Evolutionary conservation across 139 green algal species (phyloP).

Genomic region (Chlorella sp.): DNA sequence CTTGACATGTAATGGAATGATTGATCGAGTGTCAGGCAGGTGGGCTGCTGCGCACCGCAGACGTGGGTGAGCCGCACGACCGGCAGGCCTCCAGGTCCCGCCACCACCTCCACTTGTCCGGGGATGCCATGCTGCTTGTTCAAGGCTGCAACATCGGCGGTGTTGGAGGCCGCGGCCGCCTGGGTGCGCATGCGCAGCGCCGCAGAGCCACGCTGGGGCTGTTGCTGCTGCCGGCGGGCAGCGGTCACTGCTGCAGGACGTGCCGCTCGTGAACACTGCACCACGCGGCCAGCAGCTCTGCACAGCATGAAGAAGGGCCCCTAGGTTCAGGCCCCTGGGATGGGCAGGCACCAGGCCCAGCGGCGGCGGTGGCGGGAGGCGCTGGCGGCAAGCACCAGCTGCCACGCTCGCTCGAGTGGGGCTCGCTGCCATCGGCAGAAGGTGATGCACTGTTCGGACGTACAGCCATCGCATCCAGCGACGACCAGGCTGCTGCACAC

Average conservation of each 20-base stretch:
- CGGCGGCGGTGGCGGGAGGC: no score
- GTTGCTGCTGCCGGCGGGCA: neutral
- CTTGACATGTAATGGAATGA: no score
- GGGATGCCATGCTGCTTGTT: conserved; percentile 42
- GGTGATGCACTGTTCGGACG: no score
- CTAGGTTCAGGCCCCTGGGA: no score
- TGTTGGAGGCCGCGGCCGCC: neutral
- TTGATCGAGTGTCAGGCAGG: no score
- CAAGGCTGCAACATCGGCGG: conserved; percentile 7
- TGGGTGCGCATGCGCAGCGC: neutral
- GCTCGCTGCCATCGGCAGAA: no score
- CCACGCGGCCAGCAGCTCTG: neutral
- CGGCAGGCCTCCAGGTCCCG: conserved; percentile 49
- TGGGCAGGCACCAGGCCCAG: no score
- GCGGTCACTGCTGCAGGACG: neutral
- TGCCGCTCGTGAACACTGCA: neutral
- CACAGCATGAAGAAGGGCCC: neutral
- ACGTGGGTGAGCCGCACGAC: conserved; percentile 67
- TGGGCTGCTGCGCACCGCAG: conserved; percentile 54
- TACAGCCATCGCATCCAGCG: no score
- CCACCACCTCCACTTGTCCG: conserved; percentile 37
- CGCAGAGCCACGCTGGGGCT: neutral
- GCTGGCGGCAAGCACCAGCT: no score
- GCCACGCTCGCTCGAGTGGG: no score
- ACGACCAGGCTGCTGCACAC: no score